Evolutionary conservation across 805 yeast species (phyloP).

Genomic region (Torulaspora delbrueckii): DNA sequence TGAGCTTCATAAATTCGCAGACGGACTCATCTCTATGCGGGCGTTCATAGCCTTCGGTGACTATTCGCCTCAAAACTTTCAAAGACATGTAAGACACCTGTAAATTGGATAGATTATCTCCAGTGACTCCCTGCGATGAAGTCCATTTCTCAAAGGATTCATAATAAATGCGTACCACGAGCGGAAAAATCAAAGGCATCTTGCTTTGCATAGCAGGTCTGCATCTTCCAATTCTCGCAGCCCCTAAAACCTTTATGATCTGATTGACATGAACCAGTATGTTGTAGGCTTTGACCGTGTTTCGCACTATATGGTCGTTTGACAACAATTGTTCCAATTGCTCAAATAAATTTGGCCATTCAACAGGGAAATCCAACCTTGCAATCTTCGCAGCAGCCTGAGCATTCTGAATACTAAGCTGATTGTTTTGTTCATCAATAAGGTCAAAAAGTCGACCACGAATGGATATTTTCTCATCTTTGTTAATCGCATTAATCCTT

Average conservation of each 20-base stretch:
- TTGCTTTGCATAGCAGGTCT: conserved; percentile 71
- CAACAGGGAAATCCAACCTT: conserved; percentile 77
- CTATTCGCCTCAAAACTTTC: conserved; percentile 66
- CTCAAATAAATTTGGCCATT: conserved; percentile 81
- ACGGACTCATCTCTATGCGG: conserved; percentile 55
- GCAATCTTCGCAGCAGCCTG: conserved; percentile 74
- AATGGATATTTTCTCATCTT: conserved; percentile 67
- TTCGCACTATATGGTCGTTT: conserved; percentile 40
- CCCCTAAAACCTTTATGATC: conserved; percentile 64
- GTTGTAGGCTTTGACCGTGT: conserved; percentile 56
- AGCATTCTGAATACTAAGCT: conserved; percentile 77
- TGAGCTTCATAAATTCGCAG: conserved; percentile 52
- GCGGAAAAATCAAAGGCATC: conserved; percentile 57
- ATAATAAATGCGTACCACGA: conserved; percentile 55
- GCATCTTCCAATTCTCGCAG: conserved; percentile 79
- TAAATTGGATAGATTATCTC: conserved; percentile 44
- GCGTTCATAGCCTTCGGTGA: conserved; percentile 70
- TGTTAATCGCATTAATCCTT: conserved; percentile 47
- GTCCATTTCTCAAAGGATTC: conserved; percentile 63
- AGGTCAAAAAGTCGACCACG: conserved; percentile 52
- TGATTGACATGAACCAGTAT: conserved; percentile 67
- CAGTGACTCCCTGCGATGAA: conserved; percentile 36
- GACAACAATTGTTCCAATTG: conserved; percentile 47
- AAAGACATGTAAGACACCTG: conserved; percentile 74
- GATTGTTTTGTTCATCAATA: conserved; percentile 66